Evolutionary conservation across 225 moss, liverwort and hornwort species (phyloP), one percentile per base, ranked within the genome.

Genomic region (Physcomitrellopsis africana): DNA sequence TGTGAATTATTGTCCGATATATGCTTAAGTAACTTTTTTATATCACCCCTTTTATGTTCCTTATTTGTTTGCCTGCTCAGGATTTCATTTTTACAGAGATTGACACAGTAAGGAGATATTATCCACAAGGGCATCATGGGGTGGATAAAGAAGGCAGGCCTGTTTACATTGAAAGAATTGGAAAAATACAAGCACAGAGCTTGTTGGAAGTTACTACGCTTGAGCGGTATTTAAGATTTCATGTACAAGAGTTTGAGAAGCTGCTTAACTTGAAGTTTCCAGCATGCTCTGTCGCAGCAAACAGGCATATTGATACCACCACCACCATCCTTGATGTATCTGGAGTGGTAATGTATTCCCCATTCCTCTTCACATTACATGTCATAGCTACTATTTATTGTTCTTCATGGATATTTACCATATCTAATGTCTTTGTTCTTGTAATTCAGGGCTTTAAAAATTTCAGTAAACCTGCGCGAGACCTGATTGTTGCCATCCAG

Each of bases 41-140:
- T 19, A 41, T 43, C 76, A n/a, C 49, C 47, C 15, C 41, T 42
- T 73, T 70, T 41, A 61, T n/a, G 17, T 15, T n/a, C n/a, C n/a
- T n/a, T 19, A 23, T 51, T 77, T 56, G 44, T 68, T 73, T 65
- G 58, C 9, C 55, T 77, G 32, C 72, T 60, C 72, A 90, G 90
- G 83, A 86, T 13, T 90, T 88, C n/a, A 18, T 22, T 41, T 90
- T 87, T 66, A 80, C 75, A 41, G 90, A 90, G 63, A 44, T 86
- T 16, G 90, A 82, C 10, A 81, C 62, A 83, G 88, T 90, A 60
- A 81, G 85, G 44, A 82, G 68, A 13, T 80, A 46, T 68, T 90
- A 90, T 58, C 90, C 90, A 20, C 90, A 90, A 73, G 90, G 90
- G 43, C 90, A 90, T 76, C 90, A 90, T 64, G 90, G 90, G 63